phyloP scores from a whole-genome alignment of 176 grass and related monocot species.

The Olyra latifolia region DNA sequence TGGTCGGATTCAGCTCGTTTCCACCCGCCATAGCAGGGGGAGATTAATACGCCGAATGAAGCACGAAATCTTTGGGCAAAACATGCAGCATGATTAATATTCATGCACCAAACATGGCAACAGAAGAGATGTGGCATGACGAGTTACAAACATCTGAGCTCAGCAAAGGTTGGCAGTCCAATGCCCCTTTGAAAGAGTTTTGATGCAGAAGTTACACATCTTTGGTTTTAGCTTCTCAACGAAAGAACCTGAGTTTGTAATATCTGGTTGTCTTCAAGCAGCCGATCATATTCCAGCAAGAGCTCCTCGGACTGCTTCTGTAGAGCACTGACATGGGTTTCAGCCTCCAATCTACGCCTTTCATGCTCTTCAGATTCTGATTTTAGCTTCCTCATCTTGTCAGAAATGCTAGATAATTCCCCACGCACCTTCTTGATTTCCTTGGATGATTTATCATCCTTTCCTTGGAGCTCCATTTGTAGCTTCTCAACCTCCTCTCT shows the following conservation, averaged over 20 bases:
- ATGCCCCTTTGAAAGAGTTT: background rate
- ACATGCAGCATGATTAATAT: background rate
- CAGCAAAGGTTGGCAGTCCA: background rate
- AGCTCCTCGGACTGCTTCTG: constrained; percentile 60
- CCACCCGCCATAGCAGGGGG: too few relatives aligned
- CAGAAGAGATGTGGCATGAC: background rate
- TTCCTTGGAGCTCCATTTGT: constrained; percentile 49
- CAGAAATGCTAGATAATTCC: constrained; percentile 36
- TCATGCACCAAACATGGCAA: background rate
- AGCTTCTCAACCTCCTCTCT: constrained; percentile 59
- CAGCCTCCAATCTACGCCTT: constrained; percentile 38
- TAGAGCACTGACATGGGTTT: constrained; percentile 51
- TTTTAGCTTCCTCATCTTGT: constrained; percentile 54
- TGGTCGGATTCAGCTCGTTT: too few relatives aligned
- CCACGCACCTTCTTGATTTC: constrained; percentile 42
- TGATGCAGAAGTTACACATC: background rate
- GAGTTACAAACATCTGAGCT: background rate
- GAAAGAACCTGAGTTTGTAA: constrained; percentile 52
- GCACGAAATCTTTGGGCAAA: background rate
- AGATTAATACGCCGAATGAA: background rate
- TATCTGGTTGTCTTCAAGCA: constrained; percentile 64
- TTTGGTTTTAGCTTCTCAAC: constrained; percentile 22
- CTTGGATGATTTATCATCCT: constrained; percentile 25
- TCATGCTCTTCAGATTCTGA: constrained; percentile 43
- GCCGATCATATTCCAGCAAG: constrained; percentile 58